Evolutionary conservation across 192 early-diverging fungal genomes (phyloP), one percentile per base, ranked within the genome.

Genomic region (Coemansia sp.): DNA sequence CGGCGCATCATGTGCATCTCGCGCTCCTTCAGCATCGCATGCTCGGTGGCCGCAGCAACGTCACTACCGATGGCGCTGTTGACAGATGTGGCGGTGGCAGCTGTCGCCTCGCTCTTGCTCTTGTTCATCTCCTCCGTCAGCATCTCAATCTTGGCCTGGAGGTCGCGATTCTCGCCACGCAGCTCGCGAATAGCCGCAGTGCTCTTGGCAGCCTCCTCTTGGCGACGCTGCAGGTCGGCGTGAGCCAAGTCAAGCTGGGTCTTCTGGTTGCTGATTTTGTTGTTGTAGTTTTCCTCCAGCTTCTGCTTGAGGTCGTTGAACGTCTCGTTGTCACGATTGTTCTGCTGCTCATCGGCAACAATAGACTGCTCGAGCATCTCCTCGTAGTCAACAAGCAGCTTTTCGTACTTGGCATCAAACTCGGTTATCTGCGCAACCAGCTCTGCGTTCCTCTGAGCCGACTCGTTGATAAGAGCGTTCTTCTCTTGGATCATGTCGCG

Each of bases 211-310:
- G 89, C 76, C 59, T 93, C 89, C 35, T 89, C 89, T 34, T 67
- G 59, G 24, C 69, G 56, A 73, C 84, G 71, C 87, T 92, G 68
- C 51, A 76, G 28, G 31, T 84, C 83, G 35, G 68, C 65, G 23
- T 55, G 67, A 5, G 65, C 42, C 51, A 85, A 80, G 28, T 88
- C 85, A 5, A 96, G 72, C 74, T 89, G 86, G 36, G 69, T 62
- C 74, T 88, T 86, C 31, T 93, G 84, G 59, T 86, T 84, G 60
- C 86, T 83, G 56, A 97, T 82, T 76, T 94, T 96, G 73, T 86
- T 82, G 63, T 75, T 85, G 74, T 93, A 95, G 76, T 93, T 90
- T 3, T 74, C 78, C 72, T 98, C 96, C 8, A 98, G 86, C 82
- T 93, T 92, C 60, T 75, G 70, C 81, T 85, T 92, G 21, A 96